Evolutionary conservation across 306 rosid genomes (phyloP).

Genomic region (Trifolium fragiferum): DNA sequence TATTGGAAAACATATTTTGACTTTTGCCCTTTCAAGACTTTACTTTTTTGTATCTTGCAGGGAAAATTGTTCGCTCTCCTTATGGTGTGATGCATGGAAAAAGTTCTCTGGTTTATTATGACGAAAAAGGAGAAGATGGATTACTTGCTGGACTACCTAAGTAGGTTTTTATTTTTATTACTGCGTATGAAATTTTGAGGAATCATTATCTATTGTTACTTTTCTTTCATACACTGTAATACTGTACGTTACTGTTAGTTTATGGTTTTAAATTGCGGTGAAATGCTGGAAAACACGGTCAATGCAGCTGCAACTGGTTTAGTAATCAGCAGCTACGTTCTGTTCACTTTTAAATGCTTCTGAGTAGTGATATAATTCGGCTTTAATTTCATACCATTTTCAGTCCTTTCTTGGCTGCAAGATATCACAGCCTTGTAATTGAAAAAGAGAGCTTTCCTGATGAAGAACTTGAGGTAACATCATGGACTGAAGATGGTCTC

Average conservation of each 20-base stretch:
- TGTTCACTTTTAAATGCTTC: constrained; percentile 3
- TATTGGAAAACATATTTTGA: constrained; percentile 9
- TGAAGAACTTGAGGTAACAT: constrained; percentile 81
- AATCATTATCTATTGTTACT: constrained; percentile 22
- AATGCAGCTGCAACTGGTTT: background rate
- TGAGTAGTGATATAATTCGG: constrained; percentile 3
- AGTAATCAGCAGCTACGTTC: constrained; percentile 11
- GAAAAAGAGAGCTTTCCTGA: constrained; percentile 86
- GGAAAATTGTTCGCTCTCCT: constrained; percentile 87
- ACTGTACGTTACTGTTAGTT: background rate
- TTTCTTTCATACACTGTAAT: constrained; percentile 9
- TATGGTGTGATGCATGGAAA: constrained; percentile 91
- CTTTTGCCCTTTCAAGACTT: background rate
- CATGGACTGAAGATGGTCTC: constrained; percentile 97
- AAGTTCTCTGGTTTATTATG: constrained; percentile 77
- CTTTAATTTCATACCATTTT: constrained; percentile 24
- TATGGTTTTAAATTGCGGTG: background rate
- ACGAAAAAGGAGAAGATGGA: constrained; percentile 86
- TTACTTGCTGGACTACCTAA: constrained; percentile 78
- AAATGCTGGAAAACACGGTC: background rate
- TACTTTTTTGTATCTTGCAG: constrained; percentile 53
- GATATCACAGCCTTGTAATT: constrained; percentile 97
- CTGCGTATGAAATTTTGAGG: background rate
- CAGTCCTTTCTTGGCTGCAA: constrained; percentile 92
- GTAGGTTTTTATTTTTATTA: constrained; percentile 49